These are phyloP conservation scores for Tricladium varicosporioides DNA, from an alignment of 2,329 filamentous ascomycete genomes.

Conservation along the genomic window DNA sequence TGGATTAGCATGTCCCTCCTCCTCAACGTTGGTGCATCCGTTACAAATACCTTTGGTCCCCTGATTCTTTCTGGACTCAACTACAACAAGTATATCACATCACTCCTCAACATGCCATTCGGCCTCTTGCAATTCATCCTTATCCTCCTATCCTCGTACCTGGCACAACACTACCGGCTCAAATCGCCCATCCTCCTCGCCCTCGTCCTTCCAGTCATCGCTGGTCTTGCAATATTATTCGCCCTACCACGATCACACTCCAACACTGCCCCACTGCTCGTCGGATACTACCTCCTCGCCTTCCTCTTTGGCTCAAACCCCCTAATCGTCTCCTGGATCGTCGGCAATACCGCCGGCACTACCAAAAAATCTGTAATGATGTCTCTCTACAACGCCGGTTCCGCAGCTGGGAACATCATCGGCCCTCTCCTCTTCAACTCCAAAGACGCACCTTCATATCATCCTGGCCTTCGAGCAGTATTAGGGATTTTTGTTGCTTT, in stretches of 20 bases:
- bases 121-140: conserved; percentile 59
- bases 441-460: conserved; percentile 57
- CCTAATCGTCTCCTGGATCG: conserved; percentile 65
- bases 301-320: conserved; percentile 67
- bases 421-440: conserved; percentile 61
- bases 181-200: conserved; percentile 55
- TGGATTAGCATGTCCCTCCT: conserved; percentile 60
- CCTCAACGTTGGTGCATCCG: conserved; percentile 62
- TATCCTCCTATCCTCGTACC: conserved; percentile 57
- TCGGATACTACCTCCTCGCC: conserved; percentile 63
- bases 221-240: conserved; percentile 57
- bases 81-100: conserved; percentile 55
- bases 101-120: conserved; percentile 66
- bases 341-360: conserved; percentile 65
- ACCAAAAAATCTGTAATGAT: conserved; percentile 67
- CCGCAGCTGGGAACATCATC: conserved; percentile 64
- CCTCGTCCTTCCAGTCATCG: conserved; percentile 59
- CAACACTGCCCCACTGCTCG: conserved; percentile 49
- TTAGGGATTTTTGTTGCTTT: conserved; percentile 54
- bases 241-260: conserved; percentile 44
- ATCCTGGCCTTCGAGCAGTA: conserved; percentile 53
- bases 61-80: conserved; percentile 26
- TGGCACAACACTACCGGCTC: conserved; percentile 53
- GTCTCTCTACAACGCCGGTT: conserved; percentile 61
- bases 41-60: conserved; percentile 38